Base-by-base conservation (phyloP, 805 yeast genomes). In the Brettanomyces nanus region DNA sequence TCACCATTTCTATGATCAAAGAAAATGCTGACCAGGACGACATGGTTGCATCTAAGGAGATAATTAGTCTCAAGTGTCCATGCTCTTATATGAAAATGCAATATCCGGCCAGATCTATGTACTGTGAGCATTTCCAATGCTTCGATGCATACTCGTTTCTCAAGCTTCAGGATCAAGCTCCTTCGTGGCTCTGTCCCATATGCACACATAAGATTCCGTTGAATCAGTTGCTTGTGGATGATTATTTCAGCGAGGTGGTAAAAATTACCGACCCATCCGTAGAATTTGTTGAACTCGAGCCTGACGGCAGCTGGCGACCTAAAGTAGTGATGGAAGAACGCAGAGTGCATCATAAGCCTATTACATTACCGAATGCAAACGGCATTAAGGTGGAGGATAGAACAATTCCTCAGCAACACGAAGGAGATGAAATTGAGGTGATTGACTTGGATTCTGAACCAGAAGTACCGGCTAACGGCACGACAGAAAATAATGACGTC, bases 151-250 rank as follows among this genome's bases (percentile, higher is more conserved):
- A 68, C 26, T 74, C 84, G 31, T 92, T 73, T 52, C 48, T 92
- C 7, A 73, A 76, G 50, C 67, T 87, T 31, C 97, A 90, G 55
- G 66, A 68, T 39, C 90, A 82, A 53, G 75, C 83, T 0, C 82
- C 95, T 0, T 74, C 84, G 0, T 90, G 97, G 97, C 62, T 63
- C 36, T 92, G 98, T 53, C 96, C 97, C 0, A 69, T 85, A 3
- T 92, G 98, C 54, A 73, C 72, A 43, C 62, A 59, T 4, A 53
- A 52, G 3, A 61, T 85, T 3, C 59, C 65, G 2, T 62, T 77
- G 13, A 69, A 70, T 13, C 80, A 79, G 43, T 54, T 92, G 37
- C 77, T 81, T 0, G 63, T 87, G 0, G 86, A 85, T 46, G 95
- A 85, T 43, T 90, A 76, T 53, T 73, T 85, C 35, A 52, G 56